phyloP scores from a whole-genome alignment of 345 rosid species.

The Corchorus olitorius region DNA sequence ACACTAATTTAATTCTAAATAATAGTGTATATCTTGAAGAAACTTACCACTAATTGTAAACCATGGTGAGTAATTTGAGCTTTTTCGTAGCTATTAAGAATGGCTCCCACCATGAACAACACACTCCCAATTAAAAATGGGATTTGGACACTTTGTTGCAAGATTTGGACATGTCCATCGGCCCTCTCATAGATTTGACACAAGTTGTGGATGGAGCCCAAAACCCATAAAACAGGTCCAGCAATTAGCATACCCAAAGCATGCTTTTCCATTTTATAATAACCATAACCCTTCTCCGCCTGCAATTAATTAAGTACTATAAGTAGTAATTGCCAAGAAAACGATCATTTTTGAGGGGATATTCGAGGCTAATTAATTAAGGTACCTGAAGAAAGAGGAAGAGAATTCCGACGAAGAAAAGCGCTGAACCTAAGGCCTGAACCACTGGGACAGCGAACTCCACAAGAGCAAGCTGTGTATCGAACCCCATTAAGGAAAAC shows the following conservation, averaged over 20 bases:
- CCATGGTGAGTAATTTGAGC: conserved; percentile 47
- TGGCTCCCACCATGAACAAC: conserved; percentile 59
- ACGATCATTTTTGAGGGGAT: too few species aligned
- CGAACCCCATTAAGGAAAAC: conserved; percentile 52
- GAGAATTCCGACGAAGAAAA: conserved; percentile 60
- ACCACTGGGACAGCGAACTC: conserved; percentile 77
- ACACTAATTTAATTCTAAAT: too few species aligned
- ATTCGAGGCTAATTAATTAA: neutral
- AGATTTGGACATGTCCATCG: conserved; percentile 75
- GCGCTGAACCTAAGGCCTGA: conserved; percentile 60
- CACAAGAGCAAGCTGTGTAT: conserved; percentile 74
- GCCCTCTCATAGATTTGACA: conserved; percentile 91
- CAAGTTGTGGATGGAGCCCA: conserved; percentile 85
- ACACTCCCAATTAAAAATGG: conserved; percentile 74
- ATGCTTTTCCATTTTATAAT: conserved; percentile 52
- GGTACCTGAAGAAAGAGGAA: conserved; percentile 67
- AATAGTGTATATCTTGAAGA: too few species aligned
- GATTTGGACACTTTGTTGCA: conserved; percentile 69
- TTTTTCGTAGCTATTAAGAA: conserved; percentile 57
- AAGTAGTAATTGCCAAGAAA: too few species aligned
- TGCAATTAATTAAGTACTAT: conserved; percentile 22
- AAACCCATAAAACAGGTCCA: conserved; percentile 68
- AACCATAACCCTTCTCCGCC: conserved; percentile 57
- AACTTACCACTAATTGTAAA: conserved; percentile 52
- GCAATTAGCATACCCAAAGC: conserved; percentile 69